Conservation (phyloP, 2,329 filamentous ascomycete species). For the Colletotrichum abscissum region DNA sequence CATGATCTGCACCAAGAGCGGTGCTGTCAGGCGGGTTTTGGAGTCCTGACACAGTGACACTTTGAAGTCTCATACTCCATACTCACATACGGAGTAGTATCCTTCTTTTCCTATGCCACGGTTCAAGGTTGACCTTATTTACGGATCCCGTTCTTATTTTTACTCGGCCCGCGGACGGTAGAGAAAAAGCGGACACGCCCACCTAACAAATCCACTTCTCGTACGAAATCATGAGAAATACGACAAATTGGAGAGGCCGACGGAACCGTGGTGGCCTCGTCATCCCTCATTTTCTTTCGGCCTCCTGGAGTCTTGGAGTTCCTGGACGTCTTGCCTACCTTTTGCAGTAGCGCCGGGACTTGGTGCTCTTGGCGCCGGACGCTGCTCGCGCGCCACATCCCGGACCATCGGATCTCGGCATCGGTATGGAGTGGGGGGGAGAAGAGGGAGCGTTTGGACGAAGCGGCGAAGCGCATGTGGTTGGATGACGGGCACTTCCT, state of each 20-base stretch:
- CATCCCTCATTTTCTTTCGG: background rate
- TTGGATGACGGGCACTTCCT: background rate
- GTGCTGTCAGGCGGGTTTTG: background rate
- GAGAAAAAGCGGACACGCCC: background rate
- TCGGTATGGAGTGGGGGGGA: background rate
- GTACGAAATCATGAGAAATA: background rate
- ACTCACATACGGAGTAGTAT: background rate
- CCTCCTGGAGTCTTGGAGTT: background rate
- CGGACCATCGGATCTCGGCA: slow-evolving; percentile 32
- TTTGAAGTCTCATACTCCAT: too few relatives aligned
- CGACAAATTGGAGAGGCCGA: background rate
- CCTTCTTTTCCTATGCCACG: background rate
- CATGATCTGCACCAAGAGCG: background rate
- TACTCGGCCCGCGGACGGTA: background rate
- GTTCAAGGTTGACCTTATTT: background rate
- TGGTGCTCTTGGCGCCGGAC: slow-evolving; percentile 21
- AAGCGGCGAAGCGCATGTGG: background rate
- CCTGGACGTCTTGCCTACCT: background rate
- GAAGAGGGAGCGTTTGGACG: slow-evolving; percentile 12
- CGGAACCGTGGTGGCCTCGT: slow-evolving; percentile 10
- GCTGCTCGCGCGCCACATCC: slow-evolving; percentile 25
- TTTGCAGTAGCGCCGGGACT: slow-evolving; percentile 14
- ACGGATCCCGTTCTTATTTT: background rate
- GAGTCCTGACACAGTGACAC: background rate
- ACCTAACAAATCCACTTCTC: background rate